These are phyloP conservation scores for Coniferiporia weirii DNA, from an alignment of 1,284 basidiomycete genomes.

Conservation along the genomic window DNA sequence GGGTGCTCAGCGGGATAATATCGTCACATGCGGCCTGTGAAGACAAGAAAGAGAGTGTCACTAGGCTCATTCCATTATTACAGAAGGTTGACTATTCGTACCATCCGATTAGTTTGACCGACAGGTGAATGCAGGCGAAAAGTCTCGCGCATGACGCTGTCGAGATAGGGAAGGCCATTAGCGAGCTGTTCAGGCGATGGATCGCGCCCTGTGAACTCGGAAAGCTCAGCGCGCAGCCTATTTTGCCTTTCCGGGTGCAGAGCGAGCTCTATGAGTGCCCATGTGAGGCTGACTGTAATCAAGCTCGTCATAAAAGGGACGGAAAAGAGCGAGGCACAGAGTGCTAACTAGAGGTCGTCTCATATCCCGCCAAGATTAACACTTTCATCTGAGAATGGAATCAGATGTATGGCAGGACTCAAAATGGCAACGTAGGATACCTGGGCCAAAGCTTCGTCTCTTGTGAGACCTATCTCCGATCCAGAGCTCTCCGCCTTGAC, in stretches of 20 bases:
- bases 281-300: slow-evolving; percentile 4
- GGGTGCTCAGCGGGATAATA: neutral
- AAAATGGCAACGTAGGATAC: slow-evolving; percentile 17
- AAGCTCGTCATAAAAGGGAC: neutral
- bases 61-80: slow-evolving; percentile 23
- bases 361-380: slow-evolving; percentile 29
- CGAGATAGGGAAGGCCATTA: slow-evolving; percentile 17
- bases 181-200: slow-evolving; percentile 18
- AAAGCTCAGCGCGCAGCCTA: slow-evolving; percentile 14
- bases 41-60: too few species aligned
- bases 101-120: slow-evolving; percentile 2
- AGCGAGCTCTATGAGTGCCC: slow-evolving; percentile 17
- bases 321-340: neutral
- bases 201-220: slow-evolving; percentile 7
- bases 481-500: slow-evolving; percentile 47
- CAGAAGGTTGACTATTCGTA: neutral
- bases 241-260: slow-evolving; percentile 12
- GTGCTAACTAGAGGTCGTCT: slow-evolving; percentile 27
- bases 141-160: slow-evolving; percentile 17
- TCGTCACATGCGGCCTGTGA: slow-evolving; percentile 1
- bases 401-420: neutral
- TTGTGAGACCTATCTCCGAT: slow-evolving; percentile 44
- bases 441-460: slow-evolving; percentile 65
- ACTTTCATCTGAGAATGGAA: slow-evolving; percentile 23
- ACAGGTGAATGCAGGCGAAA: slow-evolving; percentile 16